phyloP scores from a whole-genome alignment of 2,329 filamentous ascomycete genomes.

The Colletotrichum endophyticum region DNA sequence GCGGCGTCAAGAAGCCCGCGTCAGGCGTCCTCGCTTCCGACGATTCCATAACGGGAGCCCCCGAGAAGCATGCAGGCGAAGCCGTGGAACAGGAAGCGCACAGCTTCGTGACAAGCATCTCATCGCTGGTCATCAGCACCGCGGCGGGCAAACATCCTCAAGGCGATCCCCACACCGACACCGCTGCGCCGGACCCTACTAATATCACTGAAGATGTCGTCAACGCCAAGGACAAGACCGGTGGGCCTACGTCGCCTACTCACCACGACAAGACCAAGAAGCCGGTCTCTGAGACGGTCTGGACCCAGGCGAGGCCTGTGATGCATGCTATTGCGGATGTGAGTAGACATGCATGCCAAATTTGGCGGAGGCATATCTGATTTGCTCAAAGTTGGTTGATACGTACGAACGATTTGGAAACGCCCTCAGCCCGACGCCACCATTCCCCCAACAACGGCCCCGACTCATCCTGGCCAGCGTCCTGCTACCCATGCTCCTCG shows the following conservation, averaged over 20 bases:
- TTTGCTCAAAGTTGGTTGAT: conserved; percentile 36
- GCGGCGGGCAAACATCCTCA: conserved; percentile 80
- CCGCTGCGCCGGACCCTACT: conserved; percentile 57
- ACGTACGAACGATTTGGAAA: conserved; percentile 58
- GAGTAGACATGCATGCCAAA: conserved; percentile 9
- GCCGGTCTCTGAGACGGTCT: conserved; percentile 78
- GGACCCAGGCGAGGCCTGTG: conserved; percentile 74
- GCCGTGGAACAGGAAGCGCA: conserved; percentile 83
- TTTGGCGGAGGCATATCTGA: neutral
- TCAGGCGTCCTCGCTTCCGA: conserved; percentile 77
- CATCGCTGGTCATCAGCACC: conserved; percentile 72
- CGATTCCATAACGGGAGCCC: conserved; percentile 80
- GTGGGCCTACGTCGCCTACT: conserved; percentile 51
- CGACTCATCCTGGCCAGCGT: conserved; percentile 59
- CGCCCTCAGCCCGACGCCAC: conserved; percentile 66
- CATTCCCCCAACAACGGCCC: conserved; percentile 60
- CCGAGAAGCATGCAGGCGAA: conserved; percentile 83
- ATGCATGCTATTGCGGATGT: conserved; percentile 64
- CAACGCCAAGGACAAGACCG: conserved; percentile 44
- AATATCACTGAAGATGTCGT: conserved; percentile 40
- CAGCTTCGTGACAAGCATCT: conserved; percentile 77
- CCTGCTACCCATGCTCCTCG: conserved; percentile 55
- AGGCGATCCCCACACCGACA: conserved; percentile 59
- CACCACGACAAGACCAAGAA: conserved; percentile 79
- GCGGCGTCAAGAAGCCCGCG: conserved; percentile 78